Conservation (phyloP, 2,329 filamentous ascomycete genomes). For the Elsinoe necatrix region DNA sequence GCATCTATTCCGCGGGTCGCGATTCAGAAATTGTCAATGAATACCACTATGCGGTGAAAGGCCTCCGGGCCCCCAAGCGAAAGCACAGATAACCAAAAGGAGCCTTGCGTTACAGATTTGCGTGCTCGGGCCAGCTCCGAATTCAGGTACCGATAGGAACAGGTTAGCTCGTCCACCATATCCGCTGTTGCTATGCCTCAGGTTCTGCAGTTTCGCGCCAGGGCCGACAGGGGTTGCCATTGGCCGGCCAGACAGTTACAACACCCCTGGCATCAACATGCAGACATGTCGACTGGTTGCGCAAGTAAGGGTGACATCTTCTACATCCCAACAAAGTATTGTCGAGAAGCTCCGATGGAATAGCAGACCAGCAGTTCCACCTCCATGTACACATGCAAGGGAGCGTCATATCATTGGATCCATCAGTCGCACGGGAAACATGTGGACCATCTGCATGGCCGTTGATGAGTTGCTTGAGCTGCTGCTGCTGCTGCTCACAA, state of each 20-base stretch:
- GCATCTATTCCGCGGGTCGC: not conserved
- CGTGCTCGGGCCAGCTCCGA: not conserved
- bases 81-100: not conserved
- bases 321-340: not conserved
- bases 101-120: constrained; percentile 6
- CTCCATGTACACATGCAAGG: not conserved
- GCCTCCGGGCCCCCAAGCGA: not conserved
- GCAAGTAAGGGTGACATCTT: not conserved
- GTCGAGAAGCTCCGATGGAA: not conserved
- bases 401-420: not conserved
- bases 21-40: not conserved
- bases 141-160: constrained; percentile 14
- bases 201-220: not conserved
- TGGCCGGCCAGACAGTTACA: not conserved
- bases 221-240: not conserved
- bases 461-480: not conserved
- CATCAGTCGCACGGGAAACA: not conserved
- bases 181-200: constrained; percentile 7
- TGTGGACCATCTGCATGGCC: not conserved
- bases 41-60: not conserved
- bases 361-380: not conserved
- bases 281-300: not conserved
- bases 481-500: not conserved
- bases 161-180: constrained; percentile 3
- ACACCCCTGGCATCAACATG: not conserved